A percentile compares a stretch with the other conserved stretches of the same genome.
These are phyloP conservation scores for Rosa lucieae DNA, from an alignment of 306 rosid species.

Conservation along the genomic window DNA sequence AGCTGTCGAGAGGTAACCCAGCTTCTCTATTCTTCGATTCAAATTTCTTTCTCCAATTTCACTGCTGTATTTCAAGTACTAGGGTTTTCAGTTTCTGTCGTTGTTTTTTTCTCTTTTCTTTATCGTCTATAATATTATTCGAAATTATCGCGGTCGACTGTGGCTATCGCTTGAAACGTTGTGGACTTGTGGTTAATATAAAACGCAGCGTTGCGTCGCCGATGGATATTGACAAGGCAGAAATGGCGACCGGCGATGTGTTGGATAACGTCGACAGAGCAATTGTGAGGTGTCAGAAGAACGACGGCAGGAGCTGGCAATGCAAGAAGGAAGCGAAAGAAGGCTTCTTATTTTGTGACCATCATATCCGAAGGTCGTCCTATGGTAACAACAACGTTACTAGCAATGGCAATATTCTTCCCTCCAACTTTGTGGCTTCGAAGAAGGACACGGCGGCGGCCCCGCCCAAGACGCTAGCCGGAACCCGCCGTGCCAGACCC, in stretches of 20 bases:
- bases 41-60: not conserved
- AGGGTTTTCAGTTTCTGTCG: not conserved
- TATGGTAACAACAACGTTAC: not conserved
- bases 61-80: not conserved
- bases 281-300: not conserved
- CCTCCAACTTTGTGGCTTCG: not conserved
- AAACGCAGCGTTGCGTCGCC: constrained; percentile 11
- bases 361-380: not conserved
- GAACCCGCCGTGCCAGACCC: not conserved
- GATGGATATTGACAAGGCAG: not conserved
- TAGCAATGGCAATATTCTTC: not conserved
- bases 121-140: not conserved
- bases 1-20: constrained; percentile 4
- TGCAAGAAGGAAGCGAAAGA: constrained; percentile 14
- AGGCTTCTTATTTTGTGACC: constrained; percentile 2
- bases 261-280: not conserved
- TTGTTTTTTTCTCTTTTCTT: not conserved
- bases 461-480: not conserved
- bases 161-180: not conserved
- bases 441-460: not conserved
- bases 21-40: constrained; percentile 6
- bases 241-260: not conserved
- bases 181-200: not conserved
- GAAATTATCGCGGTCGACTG: not conserved
- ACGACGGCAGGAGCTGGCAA: constrained; percentile 13